Conservation (phyloP, 495 filamentous ascomycete genomes). For the Sordaria brevicollis region DNA sequence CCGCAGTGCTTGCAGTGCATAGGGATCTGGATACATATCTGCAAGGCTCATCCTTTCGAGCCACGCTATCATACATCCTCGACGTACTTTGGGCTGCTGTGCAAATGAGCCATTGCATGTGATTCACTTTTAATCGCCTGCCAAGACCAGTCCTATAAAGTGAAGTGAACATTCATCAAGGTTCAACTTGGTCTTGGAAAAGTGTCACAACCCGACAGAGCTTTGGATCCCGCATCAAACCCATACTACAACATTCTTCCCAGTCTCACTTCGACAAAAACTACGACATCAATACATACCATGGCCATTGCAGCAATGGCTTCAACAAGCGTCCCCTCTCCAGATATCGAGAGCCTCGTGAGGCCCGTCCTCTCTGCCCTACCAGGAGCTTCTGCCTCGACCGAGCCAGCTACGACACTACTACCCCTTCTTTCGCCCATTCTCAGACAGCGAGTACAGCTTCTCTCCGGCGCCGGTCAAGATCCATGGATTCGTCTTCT, state of each 20-base stretch:
- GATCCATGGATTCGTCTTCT: slow-evolving; percentile 86
- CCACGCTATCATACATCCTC: neutral
- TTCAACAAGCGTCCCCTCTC: slow-evolving; percentile 42
- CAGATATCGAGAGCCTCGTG: slow-evolving; percentile 54
- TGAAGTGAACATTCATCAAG: neutral
- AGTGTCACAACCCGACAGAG: neutral
- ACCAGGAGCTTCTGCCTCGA: slow-evolving; percentile 72
- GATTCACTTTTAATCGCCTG: neutral
- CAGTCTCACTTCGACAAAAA: neutral
- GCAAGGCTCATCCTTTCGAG: neutral
- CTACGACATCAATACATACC: neutral
- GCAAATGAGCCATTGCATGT: neutral
- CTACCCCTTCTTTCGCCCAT: slow-evolving; percentile 83
- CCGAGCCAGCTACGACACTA: slow-evolving; percentile 63
- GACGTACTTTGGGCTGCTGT: neutral
- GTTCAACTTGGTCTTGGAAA: neutral
- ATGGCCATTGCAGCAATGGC: slow-evolving; percentile 16
- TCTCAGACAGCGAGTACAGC: slow-evolving; percentile 75
- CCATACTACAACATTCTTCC: neutral
- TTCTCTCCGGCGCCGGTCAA: slow-evolving; percentile 53
- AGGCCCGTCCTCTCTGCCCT: slow-evolving; percentile 74
- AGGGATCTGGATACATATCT: neutral
- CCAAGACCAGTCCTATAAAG: neutral
- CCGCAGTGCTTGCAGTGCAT: neutral
- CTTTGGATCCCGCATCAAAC: neutral